Conservation (phyloP, 1,284 basidiomycete genomes). For the Moniliophthora roreri region DNA sequence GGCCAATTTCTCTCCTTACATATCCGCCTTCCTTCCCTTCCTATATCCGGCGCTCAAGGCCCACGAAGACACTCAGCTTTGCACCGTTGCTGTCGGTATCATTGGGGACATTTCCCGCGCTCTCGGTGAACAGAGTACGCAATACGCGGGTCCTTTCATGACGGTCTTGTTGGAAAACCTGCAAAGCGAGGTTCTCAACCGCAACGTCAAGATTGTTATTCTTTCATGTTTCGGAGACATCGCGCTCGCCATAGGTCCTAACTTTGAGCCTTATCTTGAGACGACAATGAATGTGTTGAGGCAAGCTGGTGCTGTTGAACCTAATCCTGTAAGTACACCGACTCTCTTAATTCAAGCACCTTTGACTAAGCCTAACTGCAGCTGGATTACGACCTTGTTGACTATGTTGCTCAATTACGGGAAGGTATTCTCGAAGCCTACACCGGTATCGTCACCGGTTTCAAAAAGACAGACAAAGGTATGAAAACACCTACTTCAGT, state of each 20-base stretch:
- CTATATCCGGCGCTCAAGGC: slow-evolving; percentile 89
- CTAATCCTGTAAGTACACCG: slow-evolving; percentile 69
- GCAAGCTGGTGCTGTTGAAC: slow-evolving; percentile 86
- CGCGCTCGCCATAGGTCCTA: slow-evolving; percentile 86
- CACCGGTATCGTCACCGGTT: slow-evolving; percentile 89
- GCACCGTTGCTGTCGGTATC: slow-evolving; percentile 93
- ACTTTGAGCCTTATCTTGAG: slow-evolving; percentile 88
- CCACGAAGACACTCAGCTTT: slow-evolving; percentile 94
- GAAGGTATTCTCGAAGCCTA: slow-evolving; percentile 98
- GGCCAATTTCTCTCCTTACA: slow-evolving; percentile 83
- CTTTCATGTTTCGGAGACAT: slow-evolving; percentile 97
- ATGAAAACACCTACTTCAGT: slow-evolving; percentile 1
- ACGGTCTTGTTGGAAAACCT: slow-evolving; percentile 89
- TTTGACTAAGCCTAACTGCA: slow-evolving; percentile 29
- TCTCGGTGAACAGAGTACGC: slow-evolving; percentile 79
- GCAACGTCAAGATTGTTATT: slow-evolving; percentile 96
- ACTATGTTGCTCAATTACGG: slow-evolving; percentile 89
- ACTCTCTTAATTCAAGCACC: slow-evolving; percentile 4
- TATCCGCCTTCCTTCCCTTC: slow-evolving; percentile 88
- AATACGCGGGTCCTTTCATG: slow-evolving; percentile 90
- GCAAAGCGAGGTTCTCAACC: slow-evolving; percentile 87
- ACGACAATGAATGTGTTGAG: slow-evolving; percentile 90
- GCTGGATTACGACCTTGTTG: slow-evolving; percentile 88
- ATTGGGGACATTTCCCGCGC: slow-evolving; percentile 96
- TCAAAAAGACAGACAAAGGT: slow-evolving; percentile 85